Conservation (phyloP, 352 stramenopile genomes). For the Phytophthora sansomeana region DNA sequence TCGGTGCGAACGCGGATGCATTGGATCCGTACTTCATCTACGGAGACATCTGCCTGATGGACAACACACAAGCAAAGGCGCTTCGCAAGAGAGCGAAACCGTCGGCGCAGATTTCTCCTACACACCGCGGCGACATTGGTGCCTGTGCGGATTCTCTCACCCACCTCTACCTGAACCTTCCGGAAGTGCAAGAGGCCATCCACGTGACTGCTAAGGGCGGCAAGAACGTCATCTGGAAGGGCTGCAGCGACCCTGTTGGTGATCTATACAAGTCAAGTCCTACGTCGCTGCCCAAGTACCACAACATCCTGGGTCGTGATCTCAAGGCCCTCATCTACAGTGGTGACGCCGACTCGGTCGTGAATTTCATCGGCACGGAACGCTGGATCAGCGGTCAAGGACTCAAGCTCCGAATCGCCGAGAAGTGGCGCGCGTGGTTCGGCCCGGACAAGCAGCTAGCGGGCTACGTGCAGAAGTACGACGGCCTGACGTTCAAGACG, state of each 20-base stretch:
- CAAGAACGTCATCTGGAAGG: slow-evolving; percentile 60
- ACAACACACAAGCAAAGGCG: slow-evolving; percentile 59
- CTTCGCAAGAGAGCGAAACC: slow-evolving; percentile 53
- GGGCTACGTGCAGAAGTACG: slow-evolving; percentile 88
- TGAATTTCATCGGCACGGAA: slow-evolving; percentile 91
- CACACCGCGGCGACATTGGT: slow-evolving; percentile 60
- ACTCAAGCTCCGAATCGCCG: slow-evolving; percentile 68
- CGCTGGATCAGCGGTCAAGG: slow-evolving; percentile 80
- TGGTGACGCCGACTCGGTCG: slow-evolving; percentile 80
- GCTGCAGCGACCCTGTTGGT: slow-evolving; percentile 70
- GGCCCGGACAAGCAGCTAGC: slow-evolving; percentile 84
- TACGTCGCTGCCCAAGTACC: slow-evolving; percentile 72
- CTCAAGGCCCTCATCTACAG: slow-evolving; percentile 80
- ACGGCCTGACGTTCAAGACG: slow-evolving; percentile 90
- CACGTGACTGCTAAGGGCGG: slow-evolving; percentile 44
- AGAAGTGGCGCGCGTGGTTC: slow-evolving; percentile 80
- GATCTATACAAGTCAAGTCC: slow-evolving; percentile 65
- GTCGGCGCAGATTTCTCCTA: slow-evolving; percentile 36
- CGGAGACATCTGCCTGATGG: slow-evolving; percentile 78
- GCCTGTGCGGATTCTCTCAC: slow-evolving; percentile 77
- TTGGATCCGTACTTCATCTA: slow-evolving; percentile 88
- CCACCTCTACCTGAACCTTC: slow-evolving; percentile 67
- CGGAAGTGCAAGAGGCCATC: slow-evolving; percentile 66
- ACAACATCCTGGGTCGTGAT: slow-evolving; percentile 58
- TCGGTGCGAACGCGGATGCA: slow-evolving; percentile 47